Conservation (phyloP, 2,329 filamentous ascomycete species). For the Monilinia fructigena region DNA sequence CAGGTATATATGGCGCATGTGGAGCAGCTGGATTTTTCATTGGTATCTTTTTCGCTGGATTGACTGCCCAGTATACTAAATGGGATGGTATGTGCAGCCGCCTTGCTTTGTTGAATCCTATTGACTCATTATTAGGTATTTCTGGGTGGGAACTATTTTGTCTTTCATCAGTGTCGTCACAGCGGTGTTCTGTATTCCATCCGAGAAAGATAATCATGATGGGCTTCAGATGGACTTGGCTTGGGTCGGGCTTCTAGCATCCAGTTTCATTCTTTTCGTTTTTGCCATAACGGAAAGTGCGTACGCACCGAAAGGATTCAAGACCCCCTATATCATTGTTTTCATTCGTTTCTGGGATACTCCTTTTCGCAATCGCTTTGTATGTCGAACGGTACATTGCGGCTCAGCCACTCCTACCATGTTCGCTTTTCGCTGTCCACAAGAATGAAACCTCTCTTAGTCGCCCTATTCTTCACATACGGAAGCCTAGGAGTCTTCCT, state of each 20-base stretch:
- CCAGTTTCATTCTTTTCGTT: conserved; percentile 64
- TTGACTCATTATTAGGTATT: conserved; percentile 38
- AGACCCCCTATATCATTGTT: conserved; percentile 65
- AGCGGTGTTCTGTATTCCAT: conserved; percentile 51
- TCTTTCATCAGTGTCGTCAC: conserved; percentile 47
- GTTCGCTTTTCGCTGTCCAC: conserved; percentile 65
- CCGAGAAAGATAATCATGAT: conserved; percentile 41
- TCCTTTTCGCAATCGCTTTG: conserved; percentile 57
- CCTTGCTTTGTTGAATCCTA: background rate
- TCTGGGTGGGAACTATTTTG: conserved; percentile 61
- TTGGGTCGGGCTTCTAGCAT: conserved; percentile 59
- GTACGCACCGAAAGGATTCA: conserved; percentile 66
- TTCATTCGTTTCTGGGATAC: conserved; percentile 58
- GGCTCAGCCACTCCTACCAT: conserved; percentile 63
- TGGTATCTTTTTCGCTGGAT: conserved; percentile 64
- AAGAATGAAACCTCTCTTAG: conserved; percentile 62
- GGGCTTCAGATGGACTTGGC: conserved; percentile 68
- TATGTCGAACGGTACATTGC: conserved; percentile 74
- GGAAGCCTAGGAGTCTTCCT: conserved; percentile 65
- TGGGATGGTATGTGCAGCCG: conserved; percentile 58
- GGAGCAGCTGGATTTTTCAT: conserved; percentile 43
- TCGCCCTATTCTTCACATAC: conserved; percentile 63
- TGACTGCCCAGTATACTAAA: conserved; percentile 55
- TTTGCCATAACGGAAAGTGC: conserved; percentile 71
- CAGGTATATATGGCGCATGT: conserved; percentile 22